phyloP scores from a whole-genome alignment of 345 rosid species.

The Hibiscus mutabilis region DNA sequence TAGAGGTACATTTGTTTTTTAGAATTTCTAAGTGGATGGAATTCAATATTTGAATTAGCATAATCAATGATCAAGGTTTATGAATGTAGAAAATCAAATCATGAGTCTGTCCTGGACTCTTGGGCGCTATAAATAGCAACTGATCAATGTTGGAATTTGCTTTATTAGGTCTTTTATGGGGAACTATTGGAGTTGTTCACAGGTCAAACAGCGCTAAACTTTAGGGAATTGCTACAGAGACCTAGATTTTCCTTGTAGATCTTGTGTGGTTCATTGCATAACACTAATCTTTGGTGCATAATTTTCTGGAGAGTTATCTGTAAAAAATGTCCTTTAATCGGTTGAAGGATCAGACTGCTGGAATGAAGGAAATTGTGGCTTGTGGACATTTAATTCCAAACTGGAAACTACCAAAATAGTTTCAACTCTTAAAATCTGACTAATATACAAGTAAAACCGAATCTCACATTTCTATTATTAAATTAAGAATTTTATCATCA shows the following conservation, averaged over 20 bases:
- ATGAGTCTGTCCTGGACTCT: background rate
- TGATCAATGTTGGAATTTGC: background rate
- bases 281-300: background rate
- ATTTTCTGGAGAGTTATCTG: background rate
- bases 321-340: background rate
- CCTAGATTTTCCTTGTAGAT: background rate
- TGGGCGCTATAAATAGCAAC: background rate
- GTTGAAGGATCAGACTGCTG: background rate
- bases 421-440: background rate
- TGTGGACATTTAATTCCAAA: background rate
- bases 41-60: background rate
- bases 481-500: background rate
- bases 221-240: background rate
- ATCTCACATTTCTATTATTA: background rate
- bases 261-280: background rate
- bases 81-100: background rate
- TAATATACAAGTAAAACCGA: background rate
- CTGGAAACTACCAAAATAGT: background rate
- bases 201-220: background rate
- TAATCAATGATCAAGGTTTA: background rate
- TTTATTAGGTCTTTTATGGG: background rate
- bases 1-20: background rate
- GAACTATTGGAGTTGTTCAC: background rate
- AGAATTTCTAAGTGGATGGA: background rate
- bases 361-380: background rate